These are phyloP conservation scores for Clavispora vitiphila DNA, from an alignment of 805 yeast species.

Conservation along the genomic window DNA sequence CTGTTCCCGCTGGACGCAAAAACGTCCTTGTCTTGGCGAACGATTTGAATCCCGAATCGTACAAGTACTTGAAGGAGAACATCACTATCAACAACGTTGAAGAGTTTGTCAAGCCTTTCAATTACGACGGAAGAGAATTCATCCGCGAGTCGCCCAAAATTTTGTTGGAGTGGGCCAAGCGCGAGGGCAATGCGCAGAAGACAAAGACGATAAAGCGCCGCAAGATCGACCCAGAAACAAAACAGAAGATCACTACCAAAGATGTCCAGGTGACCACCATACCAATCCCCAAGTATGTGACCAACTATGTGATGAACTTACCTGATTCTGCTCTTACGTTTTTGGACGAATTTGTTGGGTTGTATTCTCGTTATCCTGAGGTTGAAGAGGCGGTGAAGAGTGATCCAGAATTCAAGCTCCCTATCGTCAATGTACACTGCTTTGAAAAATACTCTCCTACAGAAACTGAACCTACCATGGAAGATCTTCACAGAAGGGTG, in stretches of 20 bases:
- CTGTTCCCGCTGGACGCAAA: constrained; percentile 90
- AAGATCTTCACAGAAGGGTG: constrained; percentile 64
- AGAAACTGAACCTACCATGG: constrained; percentile 66
- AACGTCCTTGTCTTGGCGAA: constrained; percentile 79
- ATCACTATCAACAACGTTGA: constrained; percentile 58
- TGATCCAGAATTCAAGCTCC: constrained; percentile 52
- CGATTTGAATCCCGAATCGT: constrained; percentile 88
- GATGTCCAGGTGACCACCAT: constrained; percentile 18
- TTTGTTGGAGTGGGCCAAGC: constrained; percentile 42
- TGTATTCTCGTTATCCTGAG: constrained; percentile 44
- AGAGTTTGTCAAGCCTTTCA: constrained; percentile 55
- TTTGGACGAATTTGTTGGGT: constrained; percentile 69
- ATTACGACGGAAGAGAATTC: constrained; percentile 79
- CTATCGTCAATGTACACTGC: constrained; percentile 82
- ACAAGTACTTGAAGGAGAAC: constrained; percentile 62
- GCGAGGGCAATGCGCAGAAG: constrained; percentile 31
- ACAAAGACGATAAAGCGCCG: constrained; percentile 33
- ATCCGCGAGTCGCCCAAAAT: constrained; percentile 56
- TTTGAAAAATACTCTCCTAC: constrained; percentile 82
- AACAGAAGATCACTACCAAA: constrained; percentile 12
- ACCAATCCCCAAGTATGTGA: constrained; percentile 48
- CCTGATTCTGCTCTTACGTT: constrained; percentile 92
- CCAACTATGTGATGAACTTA: constrained; percentile 89
- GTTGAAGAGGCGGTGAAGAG: constrained; percentile 28
- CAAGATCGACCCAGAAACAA: constrained; percentile 32